Conservation (phyloP, 208 protist species). For the Leishmania mexicana region DNA sequence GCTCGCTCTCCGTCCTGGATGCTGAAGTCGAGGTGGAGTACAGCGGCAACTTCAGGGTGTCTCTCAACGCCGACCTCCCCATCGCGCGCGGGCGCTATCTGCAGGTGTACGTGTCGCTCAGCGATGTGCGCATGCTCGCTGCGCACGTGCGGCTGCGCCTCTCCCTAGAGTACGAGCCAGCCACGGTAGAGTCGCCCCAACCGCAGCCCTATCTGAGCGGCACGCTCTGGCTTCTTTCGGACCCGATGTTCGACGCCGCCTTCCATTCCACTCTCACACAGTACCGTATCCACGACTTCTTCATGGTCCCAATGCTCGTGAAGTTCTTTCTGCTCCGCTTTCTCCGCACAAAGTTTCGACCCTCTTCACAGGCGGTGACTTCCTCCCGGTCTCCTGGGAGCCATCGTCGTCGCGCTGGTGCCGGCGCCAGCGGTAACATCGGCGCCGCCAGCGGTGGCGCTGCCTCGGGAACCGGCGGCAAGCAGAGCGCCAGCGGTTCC, state of each 20-base stretch:
- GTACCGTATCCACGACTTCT: constrained; percentile 69
- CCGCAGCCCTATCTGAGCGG: constrained; percentile 63
- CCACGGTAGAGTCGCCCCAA: constrained; percentile 68
- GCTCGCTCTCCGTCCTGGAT: constrained; percentile 51
- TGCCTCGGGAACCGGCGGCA: background rate
- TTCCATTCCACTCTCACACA: constrained; percentile 67
- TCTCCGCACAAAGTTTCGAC: constrained; percentile 44
- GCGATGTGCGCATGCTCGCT: constrained; percentile 48
- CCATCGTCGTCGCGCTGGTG: constrained; percentile 14
- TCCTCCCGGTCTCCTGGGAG: constrained; percentile 4
- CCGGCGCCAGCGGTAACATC: background rate
- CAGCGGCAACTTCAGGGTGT: constrained; percentile 62
- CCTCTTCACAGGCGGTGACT: constrained; percentile 1
- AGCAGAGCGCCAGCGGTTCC: background rate
- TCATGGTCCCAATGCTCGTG: constrained; percentile 59
- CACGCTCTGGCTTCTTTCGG: constrained; percentile 81
- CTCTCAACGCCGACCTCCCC: constrained; percentile 68
- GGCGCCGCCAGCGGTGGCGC: background rate
- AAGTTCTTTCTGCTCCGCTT: constrained; percentile 78
- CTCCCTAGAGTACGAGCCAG: constrained; percentile 59
- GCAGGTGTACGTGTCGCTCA: constrained; percentile 67
- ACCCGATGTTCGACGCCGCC: constrained; percentile 78
- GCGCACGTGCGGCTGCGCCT: constrained; percentile 59
- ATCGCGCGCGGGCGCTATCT: constrained; percentile 73
- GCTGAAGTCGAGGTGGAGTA: constrained; percentile 85